Percentiles rank a stretch among this genome's conserved stretches.
phyloP scores from a whole-genome alignment of 306 rosid species.

The Trifolium pratense region DNA sequence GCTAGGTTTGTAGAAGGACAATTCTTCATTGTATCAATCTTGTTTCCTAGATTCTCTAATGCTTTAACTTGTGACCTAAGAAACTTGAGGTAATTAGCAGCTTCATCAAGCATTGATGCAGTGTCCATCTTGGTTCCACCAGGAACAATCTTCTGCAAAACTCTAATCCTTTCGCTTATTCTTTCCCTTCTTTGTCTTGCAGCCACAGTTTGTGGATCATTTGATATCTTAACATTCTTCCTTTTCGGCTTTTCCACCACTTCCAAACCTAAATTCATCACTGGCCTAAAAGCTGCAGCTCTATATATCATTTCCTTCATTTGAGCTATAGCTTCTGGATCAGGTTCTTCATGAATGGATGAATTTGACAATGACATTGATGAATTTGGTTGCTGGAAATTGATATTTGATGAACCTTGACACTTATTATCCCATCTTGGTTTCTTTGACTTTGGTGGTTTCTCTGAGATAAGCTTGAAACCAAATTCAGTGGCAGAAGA shows the following conservation, averaged over 20 bases:
- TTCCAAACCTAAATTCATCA: constrained; percentile 81
- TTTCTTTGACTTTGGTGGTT: constrained; percentile 60
- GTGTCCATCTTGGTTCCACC: constrained; percentile 99
- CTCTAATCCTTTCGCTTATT: constrained; percentile 89
- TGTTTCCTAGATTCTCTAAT: constrained; percentile 75
- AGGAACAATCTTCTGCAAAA: constrained; percentile 91
- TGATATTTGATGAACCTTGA: constrained; percentile 78
- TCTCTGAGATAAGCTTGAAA: constrained; percentile 66
- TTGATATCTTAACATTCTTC: constrained; percentile 86
- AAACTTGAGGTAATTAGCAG: constrained; percentile 95
- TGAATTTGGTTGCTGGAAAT: constrained; percentile 77
- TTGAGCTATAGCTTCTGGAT: constrained; percentile 90
- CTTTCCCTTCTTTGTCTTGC: constrained; percentile 95
- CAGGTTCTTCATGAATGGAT: constrained; percentile 70
- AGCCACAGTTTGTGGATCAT: constrained; percentile 97
- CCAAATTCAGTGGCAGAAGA: constrained; percentile 54
- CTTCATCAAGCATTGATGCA: constrained; percentile 99
- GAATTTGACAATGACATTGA: constrained; percentile 50
- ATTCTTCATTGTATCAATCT: constrained; percentile 63
- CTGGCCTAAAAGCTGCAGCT: constrained; percentile 92
- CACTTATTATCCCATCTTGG: constrained; percentile 67
- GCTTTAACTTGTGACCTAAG: constrained; percentile 85
- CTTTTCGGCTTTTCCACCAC: constrained; percentile 81
- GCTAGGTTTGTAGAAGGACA: constrained; percentile 74
- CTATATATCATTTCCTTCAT: constrained; percentile 97